Evolutionary conservation across 352 stramenopile genomes (phyloP), one percentile per base, ranked within the genome.

Genomic region (Phytophthora pinifolia): DNA sequence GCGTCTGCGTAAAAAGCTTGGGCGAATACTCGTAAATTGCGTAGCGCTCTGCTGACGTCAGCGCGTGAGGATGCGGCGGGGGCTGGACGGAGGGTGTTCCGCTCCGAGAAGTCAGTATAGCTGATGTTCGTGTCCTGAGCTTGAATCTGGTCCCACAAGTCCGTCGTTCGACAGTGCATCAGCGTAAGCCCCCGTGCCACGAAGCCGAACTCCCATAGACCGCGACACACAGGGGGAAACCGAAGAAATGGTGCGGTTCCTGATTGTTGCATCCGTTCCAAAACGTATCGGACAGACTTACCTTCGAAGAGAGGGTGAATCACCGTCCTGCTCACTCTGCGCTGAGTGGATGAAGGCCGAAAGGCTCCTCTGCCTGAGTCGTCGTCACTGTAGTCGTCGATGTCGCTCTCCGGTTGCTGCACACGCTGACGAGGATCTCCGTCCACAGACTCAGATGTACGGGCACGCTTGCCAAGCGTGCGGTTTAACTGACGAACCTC

Each of bases 191-290:
- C 29, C 3, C 27, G 14, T 9, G 27, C 2, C 10, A 35, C 13
- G 14, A 38, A 49, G 1, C 20, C 38, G 13, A 45, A 45, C 7
- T 30, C 27, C 27, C 8, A 38, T 6, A 49, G 27, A 2, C 25
- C 42, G 14, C 27, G 42, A 14, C 42, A 49, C 13, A 49, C 42
- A 4, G 27, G 42, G n/a, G 42, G 42, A 36, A 49, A 18, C 9
- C 25, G 25, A 0, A 4, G n/a, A n/a, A 49, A 30, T 8, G 29
- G 6, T 18, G 27, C 15, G 8, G 34, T 17, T 35, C 12, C 30
- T n/a, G 42, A 49, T 9, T 49, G 42, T 30, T 49, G 27, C 42
- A 49, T 49, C 1, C 29, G 27, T 9, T 49, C 42, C 15, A 49
- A 10, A 12, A 49, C 9, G 15, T 36, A 49, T 7, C n/a, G 29